These are phyloP conservation scores for Hymenoscyphus linearis DNA, from an alignment of 2,329 filamentous ascomycete genomes.

Conservation along the genomic window DNA sequence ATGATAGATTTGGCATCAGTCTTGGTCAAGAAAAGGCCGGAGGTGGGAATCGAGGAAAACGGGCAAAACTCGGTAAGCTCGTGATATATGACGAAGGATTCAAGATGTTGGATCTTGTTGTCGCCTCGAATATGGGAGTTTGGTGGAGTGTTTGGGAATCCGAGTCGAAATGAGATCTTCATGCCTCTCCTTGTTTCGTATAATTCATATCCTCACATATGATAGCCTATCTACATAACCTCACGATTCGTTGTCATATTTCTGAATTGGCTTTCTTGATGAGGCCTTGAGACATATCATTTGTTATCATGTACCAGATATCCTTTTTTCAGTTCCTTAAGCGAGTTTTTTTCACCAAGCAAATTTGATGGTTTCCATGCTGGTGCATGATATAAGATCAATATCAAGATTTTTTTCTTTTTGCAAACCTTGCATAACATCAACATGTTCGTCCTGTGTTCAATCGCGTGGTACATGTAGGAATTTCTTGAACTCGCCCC, in stretches of 20 bases:
- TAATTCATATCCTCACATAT: neutral
- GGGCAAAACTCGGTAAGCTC: conserved; percentile 89
- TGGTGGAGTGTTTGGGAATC: conserved; percentile 87
- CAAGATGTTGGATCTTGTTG: conserved; percentile 91
- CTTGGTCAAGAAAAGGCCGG: conserved; percentile 80
- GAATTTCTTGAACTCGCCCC: neutral
- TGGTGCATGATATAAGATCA: neutral
- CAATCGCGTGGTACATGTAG: neutral
- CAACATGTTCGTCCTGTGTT: neutral
- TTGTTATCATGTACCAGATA: neutral
- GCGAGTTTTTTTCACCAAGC: too few species aligned
- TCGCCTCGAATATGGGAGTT: conserved; percentile 84
- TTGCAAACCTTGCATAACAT: neutral
- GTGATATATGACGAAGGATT: conserved; percentile 84
- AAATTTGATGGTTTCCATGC: neutral
- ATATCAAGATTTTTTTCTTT: neutral
- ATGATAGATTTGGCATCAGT: conserved; percentile 59
- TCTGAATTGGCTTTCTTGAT: neutral
- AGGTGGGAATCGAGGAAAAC: conserved; percentile 77
- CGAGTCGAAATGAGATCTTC: conserved; percentile 5
- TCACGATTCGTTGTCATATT: neutral
- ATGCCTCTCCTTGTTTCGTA: neutral
- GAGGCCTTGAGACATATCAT: neutral
- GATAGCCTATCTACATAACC: neutral
- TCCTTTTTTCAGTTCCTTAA: neutral